Base-by-base conservation (phyloP, 257 asterid genomes). In the Buddleja alternifolia region DNA sequence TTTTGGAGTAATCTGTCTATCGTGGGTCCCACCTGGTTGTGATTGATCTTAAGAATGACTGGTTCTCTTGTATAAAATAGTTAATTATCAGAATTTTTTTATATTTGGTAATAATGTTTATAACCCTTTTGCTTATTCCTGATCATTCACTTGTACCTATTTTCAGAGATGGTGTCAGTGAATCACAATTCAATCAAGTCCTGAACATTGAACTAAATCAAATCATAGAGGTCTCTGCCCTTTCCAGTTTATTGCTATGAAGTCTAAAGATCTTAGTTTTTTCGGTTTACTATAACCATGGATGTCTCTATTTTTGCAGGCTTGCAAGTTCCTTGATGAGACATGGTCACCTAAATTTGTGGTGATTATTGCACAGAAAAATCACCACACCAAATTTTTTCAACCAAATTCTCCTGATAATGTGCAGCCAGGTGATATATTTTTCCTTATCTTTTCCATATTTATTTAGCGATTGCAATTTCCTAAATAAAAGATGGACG, bases 81-180 rank as follows among this genome's bases (percentile, higher is more conserved):
- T 29, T 29, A 29, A 29, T 29, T 29, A 2, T 29, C 34, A 29
- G 34, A 29, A 29, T 29, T 29, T 2, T 29, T 29, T 5, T 29
- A 1, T 2, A 29, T 29, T 29, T 29, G 5, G 3, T 29, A 29
- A 29, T 29, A 5, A 29, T 5, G 34, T 29, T 29, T 29, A 29
- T 5, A 29, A 29, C 2, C 34, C 5, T 5, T 1, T 29, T 46
- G 47, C 9, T 46, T 48, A 19, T 39, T 40, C 24, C 44, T 46
- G 14, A 74, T 6, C 40, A n/a, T 47, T 60, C 12, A 41, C 10
- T n/a, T 62, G 4, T 29, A 5, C 34, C 47, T 17, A 10, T 54
- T 77, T 44, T 25, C 91, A 92, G 97, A 72, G 97, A 90, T 41
- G 98, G 97, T 23, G 96, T 92, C 17, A 90, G 98, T 45, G 98